Conservation (phyloP, 78 protist species). For the Dictyostelium intermedium region DNA sequence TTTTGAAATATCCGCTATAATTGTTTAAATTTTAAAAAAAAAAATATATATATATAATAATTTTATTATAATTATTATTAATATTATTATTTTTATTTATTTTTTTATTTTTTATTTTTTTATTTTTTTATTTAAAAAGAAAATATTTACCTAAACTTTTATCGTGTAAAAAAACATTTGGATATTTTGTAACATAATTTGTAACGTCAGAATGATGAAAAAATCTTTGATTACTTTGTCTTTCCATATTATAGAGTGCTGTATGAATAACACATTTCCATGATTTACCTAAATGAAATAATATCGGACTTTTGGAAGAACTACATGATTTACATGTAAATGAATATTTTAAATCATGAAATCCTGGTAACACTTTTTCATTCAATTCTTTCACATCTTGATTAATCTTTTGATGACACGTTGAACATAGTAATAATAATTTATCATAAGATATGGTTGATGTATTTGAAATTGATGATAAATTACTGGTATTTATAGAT, state of each 20-base stretch:
- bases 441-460: background rate
- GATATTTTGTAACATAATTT: constrained; percentile 46
- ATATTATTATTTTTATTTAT: background rate
- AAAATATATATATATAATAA: background rate
- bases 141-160: constrained; percentile 53
- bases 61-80: background rate
- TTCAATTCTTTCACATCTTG: constrained; percentile 64
- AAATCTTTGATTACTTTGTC: constrained; percentile 29
- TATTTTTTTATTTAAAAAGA: background rate
- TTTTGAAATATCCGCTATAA: constrained; percentile 63
- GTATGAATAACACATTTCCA: constrained; percentile 80
- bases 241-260: constrained; percentile 54
- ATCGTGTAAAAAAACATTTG: constrained; percentile 72
- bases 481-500: background rate
- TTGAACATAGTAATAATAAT: constrained; percentile 17
- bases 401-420: constrained; percentile 22
- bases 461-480: background rate
- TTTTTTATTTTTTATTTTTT: no score
- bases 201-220: constrained; percentile 73
- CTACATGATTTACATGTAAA: constrained; percentile 42
- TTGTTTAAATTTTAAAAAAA: background rate
- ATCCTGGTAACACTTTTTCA: constrained; percentile 64
- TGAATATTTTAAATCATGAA: constrained; percentile 62
- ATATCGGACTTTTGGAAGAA: constrained; percentile 32
- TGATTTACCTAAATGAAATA: constrained; percentile 53